phyloP scores from a whole-genome alignment of 179 eudicot genomes.

The Beta macrorhiza region DNA sequence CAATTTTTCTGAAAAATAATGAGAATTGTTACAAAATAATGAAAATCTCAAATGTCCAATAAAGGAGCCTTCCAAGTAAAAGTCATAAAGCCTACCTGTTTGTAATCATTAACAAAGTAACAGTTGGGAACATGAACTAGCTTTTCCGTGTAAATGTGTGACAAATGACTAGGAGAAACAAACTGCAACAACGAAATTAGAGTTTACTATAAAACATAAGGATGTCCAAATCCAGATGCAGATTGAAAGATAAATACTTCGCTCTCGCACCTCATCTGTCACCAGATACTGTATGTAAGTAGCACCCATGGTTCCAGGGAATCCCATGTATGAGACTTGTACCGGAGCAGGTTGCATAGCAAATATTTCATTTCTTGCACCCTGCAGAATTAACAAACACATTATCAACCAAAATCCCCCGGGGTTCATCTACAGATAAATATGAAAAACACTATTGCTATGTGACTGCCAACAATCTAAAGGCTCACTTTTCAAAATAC shows the following conservation, averaged over 20 bases:
- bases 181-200: constrained; percentile 54
- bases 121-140: constrained; percentile 98
- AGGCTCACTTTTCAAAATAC: too few species aligned
- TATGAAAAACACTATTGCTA: background rate
- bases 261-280: constrained; percentile 79
- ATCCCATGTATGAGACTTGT: constrained; percentile 99
- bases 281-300: constrained; percentile 84
- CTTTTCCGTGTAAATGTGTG: constrained; percentile 87
- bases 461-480: too few species aligned
- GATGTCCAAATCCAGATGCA: background rate
- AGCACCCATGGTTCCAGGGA: constrained; percentile 98
- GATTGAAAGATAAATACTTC: background rate
- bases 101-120: constrained; percentile 94
- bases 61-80: background rate
- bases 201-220: background rate
- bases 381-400: constrained; percentile 45
- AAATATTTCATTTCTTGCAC: constrained; percentile 97
- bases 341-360: constrained; percentile 99
- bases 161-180: constrained; percentile 71
- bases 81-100: constrained; percentile 55
- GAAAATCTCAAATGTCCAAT: background rate
- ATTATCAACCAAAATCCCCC: background rate
- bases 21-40: background rate
- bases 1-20: constrained; percentile 62
- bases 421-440: background rate